Evolutionary conservation across 441 rosid species (phyloP).

Genomic region (Gossypium trilobum): DNA sequence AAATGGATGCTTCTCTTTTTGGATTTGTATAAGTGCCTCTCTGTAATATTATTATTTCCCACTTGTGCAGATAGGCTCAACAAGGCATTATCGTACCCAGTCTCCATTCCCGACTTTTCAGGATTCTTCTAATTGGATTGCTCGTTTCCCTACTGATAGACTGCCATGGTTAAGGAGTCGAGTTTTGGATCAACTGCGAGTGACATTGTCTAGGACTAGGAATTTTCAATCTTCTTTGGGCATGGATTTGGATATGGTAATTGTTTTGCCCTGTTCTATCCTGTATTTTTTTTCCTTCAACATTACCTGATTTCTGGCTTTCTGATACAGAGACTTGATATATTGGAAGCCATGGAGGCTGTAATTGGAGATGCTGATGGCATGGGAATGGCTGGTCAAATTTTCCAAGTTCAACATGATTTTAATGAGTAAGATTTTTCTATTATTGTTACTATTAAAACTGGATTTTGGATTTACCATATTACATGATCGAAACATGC

Average conservation of each 20-base stretch:
- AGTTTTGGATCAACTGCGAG: conserved; percentile 32
- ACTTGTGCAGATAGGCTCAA: conserved; percentile 32
- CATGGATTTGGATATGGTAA: conserved; percentile 68
- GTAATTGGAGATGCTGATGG: conserved; percentile 37
- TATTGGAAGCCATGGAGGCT: conserved; percentile 67
- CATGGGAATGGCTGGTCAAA: conserved; percentile 24
- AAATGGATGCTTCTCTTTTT: neutral
- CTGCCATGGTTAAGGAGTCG: conserved; percentile 42
- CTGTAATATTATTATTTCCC: conserved; percentile 11
- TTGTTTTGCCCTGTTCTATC: neutral
- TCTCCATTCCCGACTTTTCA: conserved; percentile 31
- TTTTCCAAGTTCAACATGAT: conserved; percentile 57
- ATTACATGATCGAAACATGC: neutral
- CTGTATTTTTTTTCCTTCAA: neutral
- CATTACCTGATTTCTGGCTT: conserved; percentile 15
- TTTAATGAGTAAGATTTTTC: conserved; percentile 60
- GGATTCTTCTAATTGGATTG: conserved; percentile 43
- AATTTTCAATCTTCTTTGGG: conserved; percentile 48
- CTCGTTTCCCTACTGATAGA: conserved; percentile 34
- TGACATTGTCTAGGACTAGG: conserved; percentile 26
- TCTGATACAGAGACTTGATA: conserved; percentile 51
- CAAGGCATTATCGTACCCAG: conserved; percentile 29
- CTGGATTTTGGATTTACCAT: conserved; percentile 2
- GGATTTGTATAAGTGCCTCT: neutral
- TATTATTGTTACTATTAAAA: neutral